Percentiles rank a stretch among this genome's conserved stretches.
phyloP scores from a whole-genome alignment of 495 filamentous ascomycete genomes.

The Aspergillus indologenus region DNA sequence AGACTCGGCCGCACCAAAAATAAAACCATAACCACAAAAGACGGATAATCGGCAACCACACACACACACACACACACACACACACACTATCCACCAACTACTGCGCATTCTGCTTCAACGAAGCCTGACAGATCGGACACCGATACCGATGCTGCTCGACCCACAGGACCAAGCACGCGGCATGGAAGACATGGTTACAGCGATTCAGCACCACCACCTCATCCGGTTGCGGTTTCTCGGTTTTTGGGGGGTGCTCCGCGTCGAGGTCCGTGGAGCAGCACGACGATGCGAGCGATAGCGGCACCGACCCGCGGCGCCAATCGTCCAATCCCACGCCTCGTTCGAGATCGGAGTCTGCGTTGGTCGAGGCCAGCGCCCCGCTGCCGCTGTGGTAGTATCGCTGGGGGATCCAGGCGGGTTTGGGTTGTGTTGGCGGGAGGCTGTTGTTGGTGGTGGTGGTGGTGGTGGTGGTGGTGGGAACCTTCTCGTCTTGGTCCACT shows the following conservation, averaged over 20 bases:
- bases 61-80: too few species aligned
- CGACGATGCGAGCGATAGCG: background rate
- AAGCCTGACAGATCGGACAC: constrained; percentile 35
- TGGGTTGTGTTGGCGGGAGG: background rate
- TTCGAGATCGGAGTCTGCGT: background rate
- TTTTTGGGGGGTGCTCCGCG: too few species aligned
- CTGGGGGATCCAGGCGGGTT: constrained; percentile 2
- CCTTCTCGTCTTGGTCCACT: background rate
- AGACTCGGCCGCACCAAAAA: too few species aligned
- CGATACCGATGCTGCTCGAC: constrained; percentile 32
- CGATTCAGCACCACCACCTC: constrained; percentile 27
- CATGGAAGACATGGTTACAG: constrained; percentile 38
- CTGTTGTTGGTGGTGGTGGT: constrained; percentile 6
- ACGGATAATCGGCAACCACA: constrained; percentile 13
- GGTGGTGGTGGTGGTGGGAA: too few species aligned
- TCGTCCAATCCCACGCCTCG: background rate
- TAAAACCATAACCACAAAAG: too few species aligned
- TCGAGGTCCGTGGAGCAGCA: background rate
- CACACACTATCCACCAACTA: too few species aligned
- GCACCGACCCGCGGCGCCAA: background rate
- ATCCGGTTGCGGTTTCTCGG: background rate
- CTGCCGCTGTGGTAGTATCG: too few species aligned
- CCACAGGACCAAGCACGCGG: constrained; percentile 32
- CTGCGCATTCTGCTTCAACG: background rate
- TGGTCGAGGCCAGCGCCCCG: too few species aligned